A percentile compares a stretch with the other conserved stretches of the same genome.
Evolutionary conservation across 495 filamentous ascomycete species (phyloP).

Genomic region (Penicillium angulare): DNA sequence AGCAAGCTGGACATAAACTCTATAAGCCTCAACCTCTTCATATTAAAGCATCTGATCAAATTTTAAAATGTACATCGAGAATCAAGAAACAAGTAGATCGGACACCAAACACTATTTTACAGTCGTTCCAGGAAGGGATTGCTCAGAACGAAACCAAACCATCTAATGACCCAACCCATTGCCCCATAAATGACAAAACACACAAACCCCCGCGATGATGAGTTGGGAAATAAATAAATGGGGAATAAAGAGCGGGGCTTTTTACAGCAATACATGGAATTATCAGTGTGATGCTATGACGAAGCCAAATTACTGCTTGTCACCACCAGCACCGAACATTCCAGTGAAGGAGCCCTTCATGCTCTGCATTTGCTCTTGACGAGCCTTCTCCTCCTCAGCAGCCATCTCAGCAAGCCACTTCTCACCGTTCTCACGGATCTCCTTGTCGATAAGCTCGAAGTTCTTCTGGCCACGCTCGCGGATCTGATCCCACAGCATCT

Average conservation of each 20-base stretch:
- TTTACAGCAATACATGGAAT: neutral
- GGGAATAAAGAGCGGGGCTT: neutral
- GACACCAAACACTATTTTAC: constrained; percentile 44
- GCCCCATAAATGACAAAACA: constrained; percentile 21
- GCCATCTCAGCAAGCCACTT: constrained; percentile 93
- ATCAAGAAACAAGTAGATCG: constrained; percentile 24
- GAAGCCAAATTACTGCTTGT: constrained; percentile 27
- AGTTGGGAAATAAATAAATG: constrained; percentile 11
- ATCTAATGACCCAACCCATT: constrained; percentile 28
- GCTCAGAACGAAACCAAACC: constrained; percentile 25
- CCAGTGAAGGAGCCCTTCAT: constrained; percentile 68
- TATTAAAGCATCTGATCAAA: constrained; percentile 32
- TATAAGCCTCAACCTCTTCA: constrained; percentile 21
- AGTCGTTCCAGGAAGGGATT: constrained; percentile 29
- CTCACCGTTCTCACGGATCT: constrained; percentile 88
- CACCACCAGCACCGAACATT: constrained; percentile 47
- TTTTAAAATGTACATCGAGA: constrained; percentile 38
- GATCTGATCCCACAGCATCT: constrained; percentile 92
- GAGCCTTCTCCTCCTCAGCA: constrained; percentile 75
- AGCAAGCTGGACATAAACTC: neutral
- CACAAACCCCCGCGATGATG: constrained; percentile 14
- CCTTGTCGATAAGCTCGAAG: constrained; percentile 82
- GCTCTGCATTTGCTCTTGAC: constrained; percentile 85
- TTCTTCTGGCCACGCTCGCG: constrained; percentile 86
- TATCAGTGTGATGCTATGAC: neutral